Conservation (phyloP, 2,329 filamentous ascomycete genomes). For the Leptographium procerum region DNA sequence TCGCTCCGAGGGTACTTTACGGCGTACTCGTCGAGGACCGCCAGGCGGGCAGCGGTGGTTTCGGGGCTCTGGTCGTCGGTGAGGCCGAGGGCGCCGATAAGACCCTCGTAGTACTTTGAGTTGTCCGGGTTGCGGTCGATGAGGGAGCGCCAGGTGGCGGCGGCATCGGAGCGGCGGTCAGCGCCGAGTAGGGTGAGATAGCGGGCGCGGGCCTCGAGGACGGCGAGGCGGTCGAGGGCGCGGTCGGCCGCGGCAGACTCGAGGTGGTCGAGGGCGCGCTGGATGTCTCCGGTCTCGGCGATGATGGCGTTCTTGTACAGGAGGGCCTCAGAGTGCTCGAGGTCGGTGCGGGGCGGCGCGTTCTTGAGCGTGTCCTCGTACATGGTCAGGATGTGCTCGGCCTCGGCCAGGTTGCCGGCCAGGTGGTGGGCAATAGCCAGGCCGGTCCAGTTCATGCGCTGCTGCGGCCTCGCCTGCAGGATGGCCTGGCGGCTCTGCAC, state of each 20-base stretch:
- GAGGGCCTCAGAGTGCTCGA: conserved; percentile 87
- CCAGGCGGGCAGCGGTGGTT: conserved; percentile 50
- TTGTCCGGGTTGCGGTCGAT: conserved; percentile 83
- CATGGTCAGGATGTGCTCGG: conserved; percentile 80
- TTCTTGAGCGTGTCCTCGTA: conserved; percentile 90
- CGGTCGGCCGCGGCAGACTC: conserved; percentile 64
- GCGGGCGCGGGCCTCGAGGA: conserved; percentile 75
- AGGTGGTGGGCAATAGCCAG: conserved; percentile 88
- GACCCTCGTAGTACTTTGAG: conserved; percentile 70
- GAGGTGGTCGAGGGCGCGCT: conserved; percentile 78
- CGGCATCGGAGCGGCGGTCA: conserved; percentile 62
- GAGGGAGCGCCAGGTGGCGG: conserved; percentile 66
- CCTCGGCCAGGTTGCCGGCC: conserved; percentile 70
- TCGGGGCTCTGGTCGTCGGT: conserved; percentile 41
- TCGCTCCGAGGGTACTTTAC: conserved; percentile 74
- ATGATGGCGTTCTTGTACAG: conserved; percentile 96
- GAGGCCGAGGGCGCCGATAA: conserved; percentile 50
- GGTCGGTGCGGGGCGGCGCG: conserved; percentile 62
- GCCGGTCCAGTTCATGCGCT: conserved; percentile 96
- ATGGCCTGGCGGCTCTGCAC: conserved; percentile 80
- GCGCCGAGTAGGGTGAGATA: conserved; percentile 65
- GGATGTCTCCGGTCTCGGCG: conserved; percentile 72
- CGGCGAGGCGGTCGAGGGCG: conserved; percentile 71
- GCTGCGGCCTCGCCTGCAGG: conserved; percentile 68
- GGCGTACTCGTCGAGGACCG: conserved; percentile 71